Evolutionary conservation across 176 grass and related monocot genomes (phyloP), one percentile per base, ranked within the genome.

Genomic region (Raddia guianensis): DNA sequence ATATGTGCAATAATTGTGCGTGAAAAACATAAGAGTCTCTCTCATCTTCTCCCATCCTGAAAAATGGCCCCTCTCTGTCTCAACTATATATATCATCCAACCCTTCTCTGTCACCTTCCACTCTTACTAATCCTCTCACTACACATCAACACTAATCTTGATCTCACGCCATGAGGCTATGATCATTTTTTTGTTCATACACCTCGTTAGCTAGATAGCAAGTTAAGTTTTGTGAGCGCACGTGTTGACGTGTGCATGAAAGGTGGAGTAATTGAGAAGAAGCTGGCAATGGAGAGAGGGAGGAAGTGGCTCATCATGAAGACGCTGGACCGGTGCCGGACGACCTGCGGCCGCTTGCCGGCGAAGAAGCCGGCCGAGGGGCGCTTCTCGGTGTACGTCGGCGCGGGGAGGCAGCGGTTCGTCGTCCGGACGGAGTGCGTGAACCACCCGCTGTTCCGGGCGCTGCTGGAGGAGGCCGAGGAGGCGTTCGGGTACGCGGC

Each of bases 381-480:
- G 0, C 79, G 84, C 84, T 72, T 90, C 68, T 49, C 87, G 32
- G 91, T 93, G 72, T 65, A 70, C 78, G 78, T 93, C 44, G 91
- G 91, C 48, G 62, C 73, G 1, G 61, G 34, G 14, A 71, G 81
- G 77, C 80, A 85, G 68, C 87, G 87, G 8, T 93, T 90, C 77
- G 34, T 82, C 32, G 77, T 93, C 42, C 84, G 81, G 37, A 93
- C 77, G 9, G 84, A 75, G 73, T 82, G 72, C 42, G 71, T 90
- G 12, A 84, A 84, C 84, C 91, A 93, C 81, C 81, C 81, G 19
- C 87, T 90, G 61, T 93, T 93, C 77, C 66, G 62, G 53, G 32
- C 19, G 55, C 78, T 93, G 63, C 82, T 93, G 66, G 74, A 90
- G 59, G 84, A 93, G 77, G 84, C 91, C 5, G 91, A 90, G 81